A percentile compares a stretch with the other conserved stretches of the same genome.
phyloP scores from a whole-genome alignment of 2,329 filamentous ascomycete species.

The Phialemonium atrogriseum region DNA sequence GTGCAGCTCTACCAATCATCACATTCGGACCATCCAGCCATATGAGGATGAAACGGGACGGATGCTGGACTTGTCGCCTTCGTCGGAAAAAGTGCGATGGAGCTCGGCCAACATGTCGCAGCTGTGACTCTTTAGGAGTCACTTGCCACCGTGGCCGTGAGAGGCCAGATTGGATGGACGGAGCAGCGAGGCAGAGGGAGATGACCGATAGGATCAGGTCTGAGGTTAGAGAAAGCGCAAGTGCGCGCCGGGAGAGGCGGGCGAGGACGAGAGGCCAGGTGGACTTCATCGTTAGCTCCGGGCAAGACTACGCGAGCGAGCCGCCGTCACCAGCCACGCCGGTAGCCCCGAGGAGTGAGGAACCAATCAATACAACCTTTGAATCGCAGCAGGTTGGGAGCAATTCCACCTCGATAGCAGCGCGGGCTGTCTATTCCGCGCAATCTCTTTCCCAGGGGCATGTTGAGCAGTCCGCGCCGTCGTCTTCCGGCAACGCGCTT shows the following conservation, averaged over 20 bases:
- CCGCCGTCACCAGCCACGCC: background rate
- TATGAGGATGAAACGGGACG: no score
- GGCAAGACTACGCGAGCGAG: background rate
- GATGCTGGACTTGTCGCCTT: conserved; percentile 51
- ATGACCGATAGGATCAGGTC: conserved; percentile 43
- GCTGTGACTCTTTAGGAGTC: conserved; percentile 42
- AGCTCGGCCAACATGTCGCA: conserved; percentile 37
- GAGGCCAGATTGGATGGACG: conserved; percentile 50
- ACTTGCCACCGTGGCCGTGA: conserved; percentile 39
- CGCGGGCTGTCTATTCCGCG: no score
- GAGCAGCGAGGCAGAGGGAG: conserved; percentile 33
- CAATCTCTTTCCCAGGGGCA: no score
- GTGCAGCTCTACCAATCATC: no score
- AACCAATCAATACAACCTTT: no score
- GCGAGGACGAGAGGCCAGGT: background rate
- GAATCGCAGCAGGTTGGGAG: no score
- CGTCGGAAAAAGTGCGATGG: conserved; percentile 53
- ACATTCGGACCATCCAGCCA: no score
- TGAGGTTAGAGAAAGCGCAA: conserved; percentile 44
- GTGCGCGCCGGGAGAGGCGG: conserved; percentile 36
- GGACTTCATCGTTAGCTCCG: background rate
- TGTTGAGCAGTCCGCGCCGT: no score
- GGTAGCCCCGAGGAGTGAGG: background rate
- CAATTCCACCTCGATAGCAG: no score
- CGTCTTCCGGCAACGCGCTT: no score